A percentile compares a stretch with the other conserved stretches of the same genome.
These are phyloP conservation scores for Tanacetum coccineum DNA, from an alignment of 129 eudicot species.

Conservation along the genomic window DNA sequence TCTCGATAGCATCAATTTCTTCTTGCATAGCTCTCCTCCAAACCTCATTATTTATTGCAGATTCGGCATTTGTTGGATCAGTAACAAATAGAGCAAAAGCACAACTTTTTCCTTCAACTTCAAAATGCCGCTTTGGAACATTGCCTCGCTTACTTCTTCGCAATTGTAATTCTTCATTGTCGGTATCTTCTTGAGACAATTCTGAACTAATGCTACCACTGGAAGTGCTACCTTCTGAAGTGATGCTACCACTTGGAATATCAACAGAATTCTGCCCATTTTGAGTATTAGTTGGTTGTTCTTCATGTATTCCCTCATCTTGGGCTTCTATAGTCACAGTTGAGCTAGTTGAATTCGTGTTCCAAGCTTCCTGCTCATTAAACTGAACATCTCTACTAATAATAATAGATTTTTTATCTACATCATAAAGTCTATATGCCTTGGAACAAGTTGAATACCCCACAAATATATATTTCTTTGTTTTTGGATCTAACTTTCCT, in stretches of 20 bases:
- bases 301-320: neutral
- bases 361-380: neutral
- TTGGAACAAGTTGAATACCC: neutral
- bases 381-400: neutral
- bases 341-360: neutral
- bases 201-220: neutral
- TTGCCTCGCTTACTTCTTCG: neutral
- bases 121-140: neutral
- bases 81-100: neutral
- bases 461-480: neutral
- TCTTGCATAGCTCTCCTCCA: neutral
- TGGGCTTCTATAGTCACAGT: neutral
- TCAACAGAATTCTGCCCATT: neutral
- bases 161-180: neutral
- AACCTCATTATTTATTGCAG: neutral
- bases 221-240: neutral
- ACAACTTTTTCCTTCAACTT: neutral
- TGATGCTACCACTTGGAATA: neutral
- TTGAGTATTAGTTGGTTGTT: neutral
- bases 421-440: neutral
- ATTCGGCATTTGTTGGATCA: neutral
- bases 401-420: neutral
- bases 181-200: neutral
- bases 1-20: neutral
- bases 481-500: neutral